A percentile compares a stretch with the other conserved stretches of the same genome.
Evolutionary conservation across 306 rosid genomes (phyloP).

Genomic region (Calophaca sinica): DNA sequence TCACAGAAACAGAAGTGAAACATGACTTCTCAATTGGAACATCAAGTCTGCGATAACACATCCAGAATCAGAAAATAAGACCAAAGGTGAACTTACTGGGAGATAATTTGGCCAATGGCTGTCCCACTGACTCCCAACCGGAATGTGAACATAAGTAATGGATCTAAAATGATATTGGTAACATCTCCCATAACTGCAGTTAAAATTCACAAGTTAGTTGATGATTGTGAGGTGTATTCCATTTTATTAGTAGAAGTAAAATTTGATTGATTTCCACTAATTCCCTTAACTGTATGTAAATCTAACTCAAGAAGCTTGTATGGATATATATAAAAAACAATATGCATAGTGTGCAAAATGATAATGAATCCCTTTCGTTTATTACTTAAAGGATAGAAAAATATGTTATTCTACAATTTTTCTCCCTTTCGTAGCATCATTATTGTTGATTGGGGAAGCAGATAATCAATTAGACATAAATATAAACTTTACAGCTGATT

Average conservation of each 20-base stretch:
- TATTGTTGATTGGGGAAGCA: not conserved
- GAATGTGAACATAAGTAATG: conserved; percentile 65
- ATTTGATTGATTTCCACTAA: not conserved
- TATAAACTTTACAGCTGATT: conserved; percentile 4
- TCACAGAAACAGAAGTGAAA: not conserved
- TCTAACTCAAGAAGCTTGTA: conserved; percentile 16
- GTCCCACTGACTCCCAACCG: conserved; percentile 73
- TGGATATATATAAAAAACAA: not conserved
- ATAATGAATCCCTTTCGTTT: not conserved
- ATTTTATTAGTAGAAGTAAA: too few relatives aligned
- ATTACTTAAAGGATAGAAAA: not conserved
- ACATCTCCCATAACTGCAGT: conserved; percentile 63
- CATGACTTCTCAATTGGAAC: conserved; percentile 1
- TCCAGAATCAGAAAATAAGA: conserved; percentile 8
- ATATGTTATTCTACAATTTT: too few relatives aligned
- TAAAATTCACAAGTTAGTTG: conserved; percentile 33
- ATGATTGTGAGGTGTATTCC: not conserved
- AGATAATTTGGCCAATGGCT: conserved; percentile 86
- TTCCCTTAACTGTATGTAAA: not conserved
- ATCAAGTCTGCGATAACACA: not conserved
- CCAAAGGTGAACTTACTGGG: conserved; percentile 66
- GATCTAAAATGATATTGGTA: too few relatives aligned
- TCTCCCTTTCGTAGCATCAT: not conserved
- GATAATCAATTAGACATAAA: not conserved
- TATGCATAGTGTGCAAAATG: not conserved